A percentile compares a stretch with the other conserved stretches of the same genome.
These are phyloP conservation scores for Colletotrichum horii DNA, from an alignment of 2,329 filamentous ascomycete genomes.

Conservation along the genomic window DNA sequence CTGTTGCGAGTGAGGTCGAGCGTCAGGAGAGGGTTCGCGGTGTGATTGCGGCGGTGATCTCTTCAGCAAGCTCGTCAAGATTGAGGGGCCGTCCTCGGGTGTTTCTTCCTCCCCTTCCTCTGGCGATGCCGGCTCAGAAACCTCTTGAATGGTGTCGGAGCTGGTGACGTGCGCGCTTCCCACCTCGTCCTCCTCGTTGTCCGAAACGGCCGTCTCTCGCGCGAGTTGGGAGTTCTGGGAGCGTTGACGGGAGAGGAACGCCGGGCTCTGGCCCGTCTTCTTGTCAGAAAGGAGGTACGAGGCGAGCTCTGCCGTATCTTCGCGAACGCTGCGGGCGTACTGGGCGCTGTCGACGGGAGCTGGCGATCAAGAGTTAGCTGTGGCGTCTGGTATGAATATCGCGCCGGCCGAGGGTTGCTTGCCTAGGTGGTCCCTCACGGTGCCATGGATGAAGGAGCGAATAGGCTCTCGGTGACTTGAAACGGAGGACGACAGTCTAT, in stretches of 20 bases:
- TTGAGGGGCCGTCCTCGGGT: constrained; percentile 43
- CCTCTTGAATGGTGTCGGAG: constrained; percentile 63
- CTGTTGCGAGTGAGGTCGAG: constrained; percentile 20
- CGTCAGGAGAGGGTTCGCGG: constrained; percentile 26
- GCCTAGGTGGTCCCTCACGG: constrained; percentile 65
- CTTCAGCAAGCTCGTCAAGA: constrained; percentile 55
- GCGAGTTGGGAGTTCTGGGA: constrained; percentile 36
- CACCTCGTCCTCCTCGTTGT: constrained; percentile 29
- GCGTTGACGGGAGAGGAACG: constrained; percentile 48
- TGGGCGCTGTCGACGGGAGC: constrained; percentile 70
- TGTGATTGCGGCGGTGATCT: constrained; percentile 50
- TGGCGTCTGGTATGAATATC: not conserved
- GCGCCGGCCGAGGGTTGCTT: constrained; percentile 27
- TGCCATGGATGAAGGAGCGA: constrained; percentile 73
- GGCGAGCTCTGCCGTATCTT: constrained; percentile 87
- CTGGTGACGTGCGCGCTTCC: constrained; percentile 25
- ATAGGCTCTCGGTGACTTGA: constrained; percentile 65
- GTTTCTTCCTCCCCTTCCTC: constrained; percentile 31
- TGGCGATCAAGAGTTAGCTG: not conserved
- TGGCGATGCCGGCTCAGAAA: constrained; percentile 62
- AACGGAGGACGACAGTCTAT: constrained; percentile 42
- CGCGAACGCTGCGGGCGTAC: constrained; percentile 79
- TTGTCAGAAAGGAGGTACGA: constrained; percentile 78
- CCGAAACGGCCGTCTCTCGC: constrained; percentile 28
- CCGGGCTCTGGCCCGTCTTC: constrained; percentile 46